Evolutionary conservation across 495 filamentous ascomycete genomes (phyloP), one percentile per base, ranked within the genome.

Genomic region (Penicillium paradoxum): DNA sequence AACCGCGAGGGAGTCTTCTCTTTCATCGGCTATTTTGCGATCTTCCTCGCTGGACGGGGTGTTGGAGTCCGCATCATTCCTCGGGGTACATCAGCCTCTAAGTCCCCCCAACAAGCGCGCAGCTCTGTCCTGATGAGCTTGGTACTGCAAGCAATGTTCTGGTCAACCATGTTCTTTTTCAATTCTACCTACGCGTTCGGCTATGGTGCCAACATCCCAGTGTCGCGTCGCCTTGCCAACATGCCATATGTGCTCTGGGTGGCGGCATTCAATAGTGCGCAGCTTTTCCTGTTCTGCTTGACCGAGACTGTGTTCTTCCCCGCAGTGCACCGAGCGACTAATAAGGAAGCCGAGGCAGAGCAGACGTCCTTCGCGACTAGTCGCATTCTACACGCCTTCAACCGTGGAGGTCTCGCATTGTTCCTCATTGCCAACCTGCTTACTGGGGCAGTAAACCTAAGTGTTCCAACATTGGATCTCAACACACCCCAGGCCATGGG

Each of bases 1-100:
- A 97, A 97, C 67, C 81, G 92, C 17, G 93, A 99, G 64, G 93
- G 93, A 1, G 76, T 97, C 32, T 96, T 90, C 68, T 96, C 90
- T 17, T 96, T 97, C 69, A 69, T 84, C 32, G 93, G 93, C 2
- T 99, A 97, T 67, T 78, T 99, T 15, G 87, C 95, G 14, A 96
- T 99, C 43, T 99, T 97, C 69, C 77, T 98, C 13, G 83, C 89
- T 3, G 93, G 93, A 5, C 90, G 93, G 65, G 86, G 86, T 30
- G 77, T 83, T 24, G 93, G 93, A 34, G 83, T 88, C 69, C 78
- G 85, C 34, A 79, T 91, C 32, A 81, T 98, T 11, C 87, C 89
- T 0, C 76, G 87, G 36, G 73, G 63, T 38, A 69, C 75, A 19
- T 63, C 65, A 56, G 25, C 57, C 30, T 67, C 55, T 61, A 71